These are phyloP conservation scores for Phaseolus coccineus DNA, from an alignment of 331 rosid species.

Conservation along the genomic window DNA sequence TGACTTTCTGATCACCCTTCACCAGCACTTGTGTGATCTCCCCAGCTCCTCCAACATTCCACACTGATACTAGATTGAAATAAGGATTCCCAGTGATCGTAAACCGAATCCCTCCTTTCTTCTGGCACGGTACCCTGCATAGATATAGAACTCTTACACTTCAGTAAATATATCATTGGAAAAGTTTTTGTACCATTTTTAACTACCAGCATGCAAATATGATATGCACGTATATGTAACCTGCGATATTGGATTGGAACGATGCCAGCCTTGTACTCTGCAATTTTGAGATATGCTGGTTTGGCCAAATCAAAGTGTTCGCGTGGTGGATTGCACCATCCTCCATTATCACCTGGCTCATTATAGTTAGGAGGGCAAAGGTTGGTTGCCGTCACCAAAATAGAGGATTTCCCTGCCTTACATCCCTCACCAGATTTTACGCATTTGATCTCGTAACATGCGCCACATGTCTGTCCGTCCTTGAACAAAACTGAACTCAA, in stretches of 20 bases:
- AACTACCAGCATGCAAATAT: no score
- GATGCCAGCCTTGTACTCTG: slow-evolving; percentile 61
- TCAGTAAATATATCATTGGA: no score
- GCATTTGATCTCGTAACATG: slow-evolving; percentile 81
- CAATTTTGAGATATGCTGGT: slow-evolving; percentile 66
- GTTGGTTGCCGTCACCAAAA: slow-evolving; percentile 72
- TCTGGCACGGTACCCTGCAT: slow-evolving; percentile 71
- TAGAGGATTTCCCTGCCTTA: slow-evolving; percentile 55
- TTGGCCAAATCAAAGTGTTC: slow-evolving; percentile 80
- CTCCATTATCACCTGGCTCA: slow-evolving; percentile 59
- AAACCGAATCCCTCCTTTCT: slow-evolving; percentile 72
- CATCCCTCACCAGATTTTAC: slow-evolving; percentile 58
- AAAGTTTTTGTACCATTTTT: no score
- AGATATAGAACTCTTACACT: no score
- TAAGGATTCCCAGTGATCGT: slow-evolving; percentile 83
- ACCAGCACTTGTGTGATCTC: slow-evolving; percentile 62
- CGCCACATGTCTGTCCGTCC: slow-evolving; percentile 69
- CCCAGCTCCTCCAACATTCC: slow-evolving; percentile 92
- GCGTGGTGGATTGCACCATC: slow-evolving; percentile 91
- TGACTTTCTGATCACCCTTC: slow-evolving; percentile 62
- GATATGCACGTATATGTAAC: slow-evolving; percentile 18
- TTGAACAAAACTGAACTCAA: slow-evolving; percentile 70
- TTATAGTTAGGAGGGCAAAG: slow-evolving; percentile 67
- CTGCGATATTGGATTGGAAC: slow-evolving; percentile 78
- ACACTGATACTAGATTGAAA: slow-evolving; percentile 60